phyloP scores from a whole-genome alignment of 1,139 yeast species.

The Taiozyma sp. region DNA sequence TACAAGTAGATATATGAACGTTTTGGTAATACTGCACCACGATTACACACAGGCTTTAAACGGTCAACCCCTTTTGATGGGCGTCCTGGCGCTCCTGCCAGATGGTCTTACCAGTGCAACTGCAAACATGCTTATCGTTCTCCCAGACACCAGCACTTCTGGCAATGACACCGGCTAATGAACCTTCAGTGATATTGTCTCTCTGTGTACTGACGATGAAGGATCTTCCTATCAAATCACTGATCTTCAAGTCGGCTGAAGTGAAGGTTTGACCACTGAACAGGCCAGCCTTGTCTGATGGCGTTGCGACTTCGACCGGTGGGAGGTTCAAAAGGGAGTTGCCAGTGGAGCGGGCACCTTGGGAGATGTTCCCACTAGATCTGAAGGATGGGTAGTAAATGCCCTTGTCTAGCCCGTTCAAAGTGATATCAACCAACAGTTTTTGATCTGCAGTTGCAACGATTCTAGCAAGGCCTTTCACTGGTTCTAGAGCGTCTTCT shows the following conservation, averaged over 20 bases:
- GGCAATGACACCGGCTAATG: slow-evolving; percentile 84
- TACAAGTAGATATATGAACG: not conserved
- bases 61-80: slow-evolving; percentile 43
- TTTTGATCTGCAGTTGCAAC: slow-evolving; percentile 55
- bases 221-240: slow-evolving; percentile 76
- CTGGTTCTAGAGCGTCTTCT: slow-evolving; percentile 50
- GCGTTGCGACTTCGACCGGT: slow-evolving; percentile 40
- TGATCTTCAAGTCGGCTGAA: slow-evolving; percentile 50
- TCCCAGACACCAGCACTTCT: slow-evolving; percentile 98
- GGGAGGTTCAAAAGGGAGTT: slow-evolving; percentile 40
- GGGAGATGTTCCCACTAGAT: slow-evolving; percentile 67
- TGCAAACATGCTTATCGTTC: slow-evolving; percentile 87
- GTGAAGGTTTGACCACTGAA: slow-evolving; percentile 64
- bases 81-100: slow-evolving; percentile 95
- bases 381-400: slow-evolving; percentile 67
- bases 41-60: slow-evolving; percentile 4
- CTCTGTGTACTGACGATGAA: slow-evolving; percentile 52
- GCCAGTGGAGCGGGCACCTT: slow-evolving; percentile 74
- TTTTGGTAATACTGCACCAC: not conserved
- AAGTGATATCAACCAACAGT: slow-evolving; percentile 69
- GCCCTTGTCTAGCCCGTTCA: slow-evolving; percentile 64
- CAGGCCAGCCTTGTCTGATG: slow-evolving; percentile 26
- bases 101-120: slow-evolving; percentile 91
- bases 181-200: slow-evolving; percentile 34
- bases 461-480: slow-evolving; percentile 83